phyloP scores from a whole-genome alignment of 441 rosid genomes.

The Corymbia citriodora region DNA sequence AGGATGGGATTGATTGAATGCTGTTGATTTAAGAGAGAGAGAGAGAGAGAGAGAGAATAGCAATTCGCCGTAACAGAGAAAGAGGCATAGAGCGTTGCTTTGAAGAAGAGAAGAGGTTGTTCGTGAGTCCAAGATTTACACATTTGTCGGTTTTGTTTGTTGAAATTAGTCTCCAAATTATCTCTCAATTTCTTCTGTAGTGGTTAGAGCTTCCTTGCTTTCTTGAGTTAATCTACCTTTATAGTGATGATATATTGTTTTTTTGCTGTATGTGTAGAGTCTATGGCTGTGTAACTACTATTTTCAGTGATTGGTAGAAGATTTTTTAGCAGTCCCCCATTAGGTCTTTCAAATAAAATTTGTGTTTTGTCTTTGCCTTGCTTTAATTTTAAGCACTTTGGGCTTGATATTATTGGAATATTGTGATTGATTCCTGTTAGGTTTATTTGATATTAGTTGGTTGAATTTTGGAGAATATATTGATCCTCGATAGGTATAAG shows the following conservation, averaged over 20 bases:
- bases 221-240: background rate
- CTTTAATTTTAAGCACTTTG: background rate
- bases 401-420: background rate
- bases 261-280: background rate
- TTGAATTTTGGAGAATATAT: background rate
- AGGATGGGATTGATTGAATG: background rate
- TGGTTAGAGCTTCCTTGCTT: background rate
- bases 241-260: background rate
- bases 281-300: background rate
- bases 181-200: background rate
- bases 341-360: background rate
- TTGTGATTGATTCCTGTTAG: rapidly evolving
- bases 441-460: background rate
- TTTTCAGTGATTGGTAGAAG: background rate
- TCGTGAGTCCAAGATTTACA: background rate
- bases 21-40: background rate
- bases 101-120: background rate
- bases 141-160: background rate
- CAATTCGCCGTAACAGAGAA: background rate
- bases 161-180: background rate
- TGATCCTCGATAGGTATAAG: rapidly evolving
- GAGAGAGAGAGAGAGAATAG: background rate
- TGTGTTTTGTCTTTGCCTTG: background rate
- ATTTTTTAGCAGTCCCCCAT: rapidly evolving
- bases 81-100: background rate